Percentiles rank a stretch among this genome's conserved stretches.
phyloP scores from a whole-genome alignment of 2,329 filamentous ascomycete genomes.

The Septoria petroselini region DNA sequence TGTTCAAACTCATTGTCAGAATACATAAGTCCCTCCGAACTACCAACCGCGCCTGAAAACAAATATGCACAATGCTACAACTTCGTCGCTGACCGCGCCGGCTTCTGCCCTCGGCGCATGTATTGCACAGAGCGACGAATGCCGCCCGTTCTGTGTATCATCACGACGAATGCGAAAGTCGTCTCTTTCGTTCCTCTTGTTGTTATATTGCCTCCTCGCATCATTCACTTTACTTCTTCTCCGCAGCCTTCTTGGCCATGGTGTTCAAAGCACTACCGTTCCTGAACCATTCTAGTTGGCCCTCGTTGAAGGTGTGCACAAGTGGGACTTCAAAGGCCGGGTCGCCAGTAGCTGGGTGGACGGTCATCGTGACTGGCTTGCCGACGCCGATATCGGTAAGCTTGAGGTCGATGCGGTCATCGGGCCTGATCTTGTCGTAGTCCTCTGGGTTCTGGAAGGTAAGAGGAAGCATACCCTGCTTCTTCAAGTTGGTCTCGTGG shows the following conservation, averaged over 20 bases:
- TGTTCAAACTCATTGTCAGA: constrained; percentile 24
- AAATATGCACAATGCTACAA: constrained; percentile 30
- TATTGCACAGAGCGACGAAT: constrained; percentile 19
- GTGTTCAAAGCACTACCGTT: constrained; percentile 97
- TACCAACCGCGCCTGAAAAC: constrained; percentile 25
- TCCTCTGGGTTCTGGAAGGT: constrained; percentile 93
- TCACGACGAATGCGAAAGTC: constrained; percentile 20
- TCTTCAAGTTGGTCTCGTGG: constrained; percentile 99
- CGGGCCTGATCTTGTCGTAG: constrained; percentile 93
- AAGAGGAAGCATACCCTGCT: constrained; percentile 99
- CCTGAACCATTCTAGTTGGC: constrained; percentile 98
- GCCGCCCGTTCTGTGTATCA: constrained; percentile 23
- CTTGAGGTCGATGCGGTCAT: constrained; percentile 87
- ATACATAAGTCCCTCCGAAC: constrained; percentile 24
- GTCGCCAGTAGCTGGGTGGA: constrained; percentile 82
- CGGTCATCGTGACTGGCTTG: constrained; percentile 85
- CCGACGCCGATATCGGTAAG: constrained; percentile 87
- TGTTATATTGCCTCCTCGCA: constrained; percentile 11
- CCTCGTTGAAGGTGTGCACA: constrained; percentile 95
- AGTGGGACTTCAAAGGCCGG: constrained; percentile 77
- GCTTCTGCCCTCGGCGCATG: constrained; percentile 15
- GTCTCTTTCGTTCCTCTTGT: constrained; percentile 14
- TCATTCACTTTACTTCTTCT: constrained; percentile 17
- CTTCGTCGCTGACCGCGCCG: constrained; percentile 20
- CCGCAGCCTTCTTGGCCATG: constrained; percentile 70